phyloP scores from a whole-genome alignment of 164 flowering plant genomes.

The Echeveria elegans region DNA sequence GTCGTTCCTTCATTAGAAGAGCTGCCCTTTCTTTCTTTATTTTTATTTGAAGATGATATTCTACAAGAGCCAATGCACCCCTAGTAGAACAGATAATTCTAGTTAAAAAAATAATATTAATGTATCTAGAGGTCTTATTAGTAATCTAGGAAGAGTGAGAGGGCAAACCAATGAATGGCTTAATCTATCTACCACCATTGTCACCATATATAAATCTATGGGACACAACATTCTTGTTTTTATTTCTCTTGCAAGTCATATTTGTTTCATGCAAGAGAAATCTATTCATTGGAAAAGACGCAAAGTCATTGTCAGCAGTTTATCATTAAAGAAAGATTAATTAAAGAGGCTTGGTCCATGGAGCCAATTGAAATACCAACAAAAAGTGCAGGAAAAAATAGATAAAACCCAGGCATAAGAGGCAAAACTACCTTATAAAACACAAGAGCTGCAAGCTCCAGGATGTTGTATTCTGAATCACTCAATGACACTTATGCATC shows the following conservation, averaged over 20 bases:
- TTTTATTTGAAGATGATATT: conserved; percentile 40
- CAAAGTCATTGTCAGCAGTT: too few species aligned
- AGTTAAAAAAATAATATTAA: background rate
- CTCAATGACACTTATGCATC: conserved; percentile 51
- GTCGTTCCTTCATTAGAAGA: conserved; percentile 48
- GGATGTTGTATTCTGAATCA: conserved; percentile 35
- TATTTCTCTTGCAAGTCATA: background rate
- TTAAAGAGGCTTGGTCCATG: too few species aligned
- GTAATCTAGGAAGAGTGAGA: background rate
- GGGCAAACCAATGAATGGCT: background rate
- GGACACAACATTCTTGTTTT: background rate
- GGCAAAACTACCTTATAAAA: conserved; percentile 49
- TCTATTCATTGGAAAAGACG: background rate
- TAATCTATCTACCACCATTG: background rate
- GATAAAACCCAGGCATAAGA: background rate
- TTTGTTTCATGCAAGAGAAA: background rate
- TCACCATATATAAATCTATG: background rate
- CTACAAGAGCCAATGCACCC: conserved; percentile 41
- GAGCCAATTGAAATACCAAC: background rate
- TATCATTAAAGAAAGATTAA: too few species aligned
- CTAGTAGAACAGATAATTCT: conserved; percentile 19
- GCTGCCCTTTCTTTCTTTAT: conserved; percentile 56
- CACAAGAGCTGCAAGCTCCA: conserved; percentile 87
- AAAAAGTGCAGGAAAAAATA: background rate
- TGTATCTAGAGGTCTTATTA: background rate